Base-by-base conservation (phyloP, 2,329 filamentous ascomycete genomes). In the Lasiodiplodia citricola region DNA sequence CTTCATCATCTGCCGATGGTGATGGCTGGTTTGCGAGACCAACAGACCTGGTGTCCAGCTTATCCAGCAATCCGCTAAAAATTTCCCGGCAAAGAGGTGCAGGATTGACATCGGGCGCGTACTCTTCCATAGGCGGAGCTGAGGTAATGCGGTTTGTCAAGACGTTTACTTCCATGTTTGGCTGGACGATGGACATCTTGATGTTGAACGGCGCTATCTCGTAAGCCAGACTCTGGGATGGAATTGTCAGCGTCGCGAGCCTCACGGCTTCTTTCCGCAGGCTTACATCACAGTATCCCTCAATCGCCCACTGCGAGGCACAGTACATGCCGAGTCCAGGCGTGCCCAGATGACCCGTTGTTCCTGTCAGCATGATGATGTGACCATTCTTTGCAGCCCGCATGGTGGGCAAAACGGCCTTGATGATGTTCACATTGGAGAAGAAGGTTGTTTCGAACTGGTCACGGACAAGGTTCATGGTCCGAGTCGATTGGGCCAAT, bases 381-480 rank as follows among this genome's bases (percentile, higher is more conserved):
- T 99, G 96, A 0, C 96, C 96, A 10, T 91, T 94, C 73, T 91
- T 90, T 76, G 94, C 91, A 70, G 86, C 85, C 54, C 96, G 87
- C 79, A 98, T 90, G 67, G 90, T 86, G 0, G 95, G 94, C 25
- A 99, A 85, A 1, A 90, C 86, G 16, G 94, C 92, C 79, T 96
- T 96, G 83, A 98, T 96, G 77, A 97, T 93, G 81, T 98, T 98
- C 79, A 98, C 91, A 69, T 96, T 94, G 0, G 93, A 93, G 80
- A 98, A 98, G 84, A 96, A 98, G 75, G 97, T 93, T 71, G 90
- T 90, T 79, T 98, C 95, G 78, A 98, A 97, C 78, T 97, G 95
- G 75, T 97, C 92, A 70, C 92, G 89, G 44, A 96, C 91, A 21
- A 97, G 87, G 69, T 91, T 93, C 73, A 91, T 87, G 1, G 93